Evolutionary conservation across 371 early-diverging fungal species (phyloP), one percentile per base, ranked within the genome.

Genomic region (Actinomucor elegans): DNA sequence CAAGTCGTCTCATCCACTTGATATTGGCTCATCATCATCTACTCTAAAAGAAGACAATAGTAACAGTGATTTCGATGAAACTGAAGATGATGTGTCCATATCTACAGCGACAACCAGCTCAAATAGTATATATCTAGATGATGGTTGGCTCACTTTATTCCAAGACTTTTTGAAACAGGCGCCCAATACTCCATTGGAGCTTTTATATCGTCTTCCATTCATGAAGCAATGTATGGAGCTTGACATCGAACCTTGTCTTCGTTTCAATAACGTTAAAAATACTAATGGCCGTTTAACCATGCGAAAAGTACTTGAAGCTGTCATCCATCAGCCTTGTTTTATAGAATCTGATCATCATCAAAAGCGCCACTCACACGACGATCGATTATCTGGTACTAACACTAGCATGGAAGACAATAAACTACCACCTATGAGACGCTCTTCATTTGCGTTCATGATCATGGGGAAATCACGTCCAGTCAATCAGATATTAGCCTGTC

Each of bases 241-340:
- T 11, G 66, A 66, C 5, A 46, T 61, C 7, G 58, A 55, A 14
- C 66, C 66, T 2, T 66, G 66, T 46, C 52, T 66, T 21, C 40
- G 55, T 5, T 58, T 61, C n/a, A 31, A 50, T n/a, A 50, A 8
- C 14, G 8, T 15, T 8, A 49, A 43, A 42, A 27, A 31, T 3
- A 32, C 24, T 7, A 24, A 21, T 2, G 33, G 33, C 11, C 40
- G 43, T 1, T 23, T 57, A 8, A 34, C 57, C 9, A 27, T 33
- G 4, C 33, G 33, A 12, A 55, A 32, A 27, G 15, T 48, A n/a
- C n/a, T 63, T 8, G 58, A 63, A 0, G 36, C 51, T 2, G 24
- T 57, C 33, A 32, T 57, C 11, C 26, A 49, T 20, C 57, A 57
- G 5, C 36, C 64, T 10, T 63, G 64, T 20, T 57, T 49, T 45